These are phyloP conservation scores for Syzygium jambos DNA, from an alignment of 345 rosid genomes.

Conservation along the genomic window DNA sequence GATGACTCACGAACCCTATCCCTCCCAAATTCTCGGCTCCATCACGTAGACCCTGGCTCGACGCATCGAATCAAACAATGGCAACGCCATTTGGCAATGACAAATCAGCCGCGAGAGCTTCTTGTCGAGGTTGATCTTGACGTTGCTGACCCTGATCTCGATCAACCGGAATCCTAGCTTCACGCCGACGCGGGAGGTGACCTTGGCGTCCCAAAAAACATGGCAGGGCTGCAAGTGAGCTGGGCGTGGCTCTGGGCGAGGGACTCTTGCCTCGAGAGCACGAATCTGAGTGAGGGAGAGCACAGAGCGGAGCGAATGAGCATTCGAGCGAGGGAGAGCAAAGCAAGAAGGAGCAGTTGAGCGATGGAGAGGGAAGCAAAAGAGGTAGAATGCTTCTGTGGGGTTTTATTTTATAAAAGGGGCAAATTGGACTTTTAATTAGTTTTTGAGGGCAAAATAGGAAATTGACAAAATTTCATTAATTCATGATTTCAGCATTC, in stretches of 20 bases:
- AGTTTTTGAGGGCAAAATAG: too few species aligned
- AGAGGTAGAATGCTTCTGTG: too few species aligned
- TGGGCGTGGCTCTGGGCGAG: constrained; percentile 44
- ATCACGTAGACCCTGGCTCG: constrained; percentile 55
- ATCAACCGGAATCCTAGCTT: constrained; percentile 56
- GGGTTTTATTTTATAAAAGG: too few species aligned
- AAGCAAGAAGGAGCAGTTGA: too few species aligned
- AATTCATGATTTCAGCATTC: too few species aligned
- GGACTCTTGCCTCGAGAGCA: constrained; percentile 49
- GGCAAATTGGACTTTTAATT: too few species aligned
- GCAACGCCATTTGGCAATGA: constrained; percentile 48
- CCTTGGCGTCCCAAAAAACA: constrained; percentile 52
- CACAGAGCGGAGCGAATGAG: too few species aligned
- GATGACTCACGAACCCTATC: constrained; percentile 6
- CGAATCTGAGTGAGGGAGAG: too few species aligned
- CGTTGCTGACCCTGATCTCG: constrained; percentile 48
- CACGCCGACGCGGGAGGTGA: constrained; percentile 76
- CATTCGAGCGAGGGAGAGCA: too few species aligned
- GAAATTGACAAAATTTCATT: too few species aligned
- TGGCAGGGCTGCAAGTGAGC: constrained; percentile 34
- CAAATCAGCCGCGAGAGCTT: constrained; percentile 64
- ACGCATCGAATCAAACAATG: constrained; percentile 64
- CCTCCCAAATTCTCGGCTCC: constrained; percentile 49
- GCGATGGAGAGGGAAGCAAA: too few species aligned
- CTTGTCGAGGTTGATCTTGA: constrained; percentile 45